Base-by-base conservation (phyloP, 768 basidiomycete species). In the Clitopilus passeckerianus region DNA sequence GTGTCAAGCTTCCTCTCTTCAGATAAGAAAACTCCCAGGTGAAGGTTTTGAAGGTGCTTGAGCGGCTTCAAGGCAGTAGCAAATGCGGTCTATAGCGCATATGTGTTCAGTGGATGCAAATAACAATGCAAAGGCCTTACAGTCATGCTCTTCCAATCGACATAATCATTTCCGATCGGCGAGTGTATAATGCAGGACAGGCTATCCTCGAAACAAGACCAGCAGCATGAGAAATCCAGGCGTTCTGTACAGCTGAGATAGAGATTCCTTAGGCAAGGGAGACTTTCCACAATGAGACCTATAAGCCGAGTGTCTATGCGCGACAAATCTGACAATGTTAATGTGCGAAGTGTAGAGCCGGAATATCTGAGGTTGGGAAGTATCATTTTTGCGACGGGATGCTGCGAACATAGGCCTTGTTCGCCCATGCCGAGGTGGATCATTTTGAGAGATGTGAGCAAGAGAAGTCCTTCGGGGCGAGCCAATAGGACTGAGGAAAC, bases 1-100 rank as follows among this genome's bases (percentile, higher is more conserved):
- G 71, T 57, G 57, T 79, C 74, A 18, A 87, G 67, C 58, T 86
- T 68, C 41, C 71, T 71, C 24, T 81, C 77, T 56, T 80, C 76
- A 0, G 87, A 89, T 18, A 90, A 80, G 65, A 83, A 85, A 53
- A 89, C 72, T 0, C 88, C 88, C 20, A 90, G 72, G 63, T 82
- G 80, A 15, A 90, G 75, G 59, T 79, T 69, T 15, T 72, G 68
- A 9, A 89, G 74, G 10, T 74, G 72, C 53, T 65, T 70, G 10
- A 89, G 74, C 16, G 82, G 73, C 61, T 69, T 70, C 18, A 86
- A 68, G n/a, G 74, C 75, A 9, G 63, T 71, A 7, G 75, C 77
- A 54, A 80, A 82, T 23, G 72, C 67, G 56, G 61, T 66, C 85
- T 86, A 54, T 23, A 22, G 27, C 18, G 15, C 2, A 53, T 27